phyloP scores from a whole-genome alignment of 208 protist species.

The Wallacemonas collosoma region DNA sequence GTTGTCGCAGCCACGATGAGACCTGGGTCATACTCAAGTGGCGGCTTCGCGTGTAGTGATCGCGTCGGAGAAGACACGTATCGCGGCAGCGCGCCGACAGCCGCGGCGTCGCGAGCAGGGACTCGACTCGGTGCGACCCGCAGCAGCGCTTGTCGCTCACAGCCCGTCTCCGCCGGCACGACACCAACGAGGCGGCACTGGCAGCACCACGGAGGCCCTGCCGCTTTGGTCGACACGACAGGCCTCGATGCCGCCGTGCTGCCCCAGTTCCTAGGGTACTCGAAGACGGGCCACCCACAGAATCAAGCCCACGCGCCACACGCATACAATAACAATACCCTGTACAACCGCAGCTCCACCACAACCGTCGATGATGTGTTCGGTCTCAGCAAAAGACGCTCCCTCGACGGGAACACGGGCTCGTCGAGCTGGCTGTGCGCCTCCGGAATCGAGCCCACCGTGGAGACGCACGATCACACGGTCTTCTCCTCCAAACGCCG shows the following conservation, averaged over 20 bases:
- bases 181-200: not conserved
- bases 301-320: not conserved
- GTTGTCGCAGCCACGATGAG: not conserved
- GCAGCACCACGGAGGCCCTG: not conserved
- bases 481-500: constrained; percentile 14
- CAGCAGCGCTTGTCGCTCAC: not conserved
- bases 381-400: not conserved
- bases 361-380: not conserved
- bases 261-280: constrained; percentile 4
- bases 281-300: not conserved
- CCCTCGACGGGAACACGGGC: not conserved
- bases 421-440: not conserved
- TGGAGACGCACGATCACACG: not conserved
- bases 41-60: constrained; percentile 1
- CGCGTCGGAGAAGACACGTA: not conserved
- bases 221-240: not conserved
- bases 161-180: constrained; percentile 3
- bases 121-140: too few relatives aligned
- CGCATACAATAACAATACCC: not conserved
- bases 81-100: not conserved
- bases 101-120: too few relatives aligned
- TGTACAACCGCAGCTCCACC: not conserved
- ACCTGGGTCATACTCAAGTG: constrained; percentile 7
- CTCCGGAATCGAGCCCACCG: not conserved
- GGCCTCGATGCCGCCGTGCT: not conserved